These are phyloP conservation scores for Fraxinus xanthoxyloides DNA, from an alignment of 305 asterid species.

Conservation along the genomic window DNA sequence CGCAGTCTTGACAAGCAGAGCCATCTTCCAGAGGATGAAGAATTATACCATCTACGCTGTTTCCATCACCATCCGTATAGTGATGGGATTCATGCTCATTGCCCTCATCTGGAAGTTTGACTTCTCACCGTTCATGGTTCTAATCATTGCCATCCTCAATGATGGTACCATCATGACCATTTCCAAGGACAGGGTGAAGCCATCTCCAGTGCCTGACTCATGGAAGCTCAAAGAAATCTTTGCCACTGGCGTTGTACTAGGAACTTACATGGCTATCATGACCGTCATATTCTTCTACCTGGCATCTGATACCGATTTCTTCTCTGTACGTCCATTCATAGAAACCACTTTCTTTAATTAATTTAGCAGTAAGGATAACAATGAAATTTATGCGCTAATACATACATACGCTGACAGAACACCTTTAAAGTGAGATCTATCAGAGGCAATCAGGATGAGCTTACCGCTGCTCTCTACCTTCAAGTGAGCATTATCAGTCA, in stretches of 20 bases:
- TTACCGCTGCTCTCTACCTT: constrained; percentile 65
- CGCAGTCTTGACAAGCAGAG: constrained; percentile 63
- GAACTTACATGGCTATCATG: constrained; percentile 61
- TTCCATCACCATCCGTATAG: constrained; percentile 65
- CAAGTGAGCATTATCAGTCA: constrained; percentile 72
- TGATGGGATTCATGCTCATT: constrained; percentile 67
- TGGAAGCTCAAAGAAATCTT: constrained; percentile 74
- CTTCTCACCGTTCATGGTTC: constrained; percentile 70
- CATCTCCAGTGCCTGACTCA: constrained; percentile 66
- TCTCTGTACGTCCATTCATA: constrained; percentile 30
- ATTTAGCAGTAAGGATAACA: background rate
- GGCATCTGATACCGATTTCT: constrained; percentile 45
- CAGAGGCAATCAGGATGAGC: constrained; percentile 39
- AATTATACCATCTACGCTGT: constrained; percentile 69
- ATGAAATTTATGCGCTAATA: background rate
- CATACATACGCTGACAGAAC: constrained; percentile 18
- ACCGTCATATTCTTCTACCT: constrained; percentile 62
- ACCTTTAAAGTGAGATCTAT: constrained; percentile 37
- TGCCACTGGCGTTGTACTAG: constrained; percentile 61
- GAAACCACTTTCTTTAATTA: background rate
- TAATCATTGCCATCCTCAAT: constrained; percentile 62
- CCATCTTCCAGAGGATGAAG: constrained; percentile 74
- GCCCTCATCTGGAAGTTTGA: constrained; percentile 69
- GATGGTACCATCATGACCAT: constrained; percentile 78
- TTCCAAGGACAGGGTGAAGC: constrained; percentile 65